These are phyloP conservation scores for Fusarium sp. DNA, from an alignment of 2,329 filamentous ascomycete species.

Conservation along the genomic window DNA sequence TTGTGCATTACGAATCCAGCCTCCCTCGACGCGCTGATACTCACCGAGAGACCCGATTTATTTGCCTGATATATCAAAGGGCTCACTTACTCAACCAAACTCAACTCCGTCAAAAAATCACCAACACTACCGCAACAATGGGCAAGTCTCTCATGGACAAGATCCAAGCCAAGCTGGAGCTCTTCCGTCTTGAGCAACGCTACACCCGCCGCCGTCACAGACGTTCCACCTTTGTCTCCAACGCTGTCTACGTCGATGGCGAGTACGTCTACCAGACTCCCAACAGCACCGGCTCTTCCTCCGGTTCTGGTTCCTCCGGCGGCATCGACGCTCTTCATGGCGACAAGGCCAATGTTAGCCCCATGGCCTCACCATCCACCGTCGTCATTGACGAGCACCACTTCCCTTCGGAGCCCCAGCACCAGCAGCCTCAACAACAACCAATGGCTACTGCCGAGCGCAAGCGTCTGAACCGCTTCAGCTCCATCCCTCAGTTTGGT, in stretches of 20 bases:
- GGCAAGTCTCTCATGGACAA: constrained; percentile 66
- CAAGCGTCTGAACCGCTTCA: constrained; percentile 66
- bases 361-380: constrained; percentile 37
- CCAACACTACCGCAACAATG: constrained; percentile 52
- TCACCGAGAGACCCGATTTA: constrained; percentile 23
- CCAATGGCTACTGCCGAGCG: constrained; percentile 47
- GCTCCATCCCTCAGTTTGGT: constrained; percentile 66
- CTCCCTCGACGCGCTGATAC: constrained; percentile 30
- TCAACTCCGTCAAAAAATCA: not conserved
- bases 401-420: constrained; percentile 31
- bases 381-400: constrained; percentile 44
- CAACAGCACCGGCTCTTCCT: constrained; percentile 67
- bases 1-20: constrained; percentile 22
- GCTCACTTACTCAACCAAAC: constrained; percentile 3
- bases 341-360: constrained; percentile 44
- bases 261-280: constrained; percentile 87
- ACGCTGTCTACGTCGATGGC: constrained; percentile 92
- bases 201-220: constrained; percentile 90
- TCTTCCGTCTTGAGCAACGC: constrained; percentile 94
- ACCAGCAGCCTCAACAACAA: constrained; percentile 31
- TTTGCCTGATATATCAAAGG: constrained; percentile 9
- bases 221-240: constrained; percentile 88
- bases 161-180: constrained; percentile 79
- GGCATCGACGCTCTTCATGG: constrained; percentile 54
- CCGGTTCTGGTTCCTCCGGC: constrained; percentile 58